Base-by-base conservation (phyloP, 2,329 filamentous ascomycete genomes). In the Didymella pinodella region DNA sequence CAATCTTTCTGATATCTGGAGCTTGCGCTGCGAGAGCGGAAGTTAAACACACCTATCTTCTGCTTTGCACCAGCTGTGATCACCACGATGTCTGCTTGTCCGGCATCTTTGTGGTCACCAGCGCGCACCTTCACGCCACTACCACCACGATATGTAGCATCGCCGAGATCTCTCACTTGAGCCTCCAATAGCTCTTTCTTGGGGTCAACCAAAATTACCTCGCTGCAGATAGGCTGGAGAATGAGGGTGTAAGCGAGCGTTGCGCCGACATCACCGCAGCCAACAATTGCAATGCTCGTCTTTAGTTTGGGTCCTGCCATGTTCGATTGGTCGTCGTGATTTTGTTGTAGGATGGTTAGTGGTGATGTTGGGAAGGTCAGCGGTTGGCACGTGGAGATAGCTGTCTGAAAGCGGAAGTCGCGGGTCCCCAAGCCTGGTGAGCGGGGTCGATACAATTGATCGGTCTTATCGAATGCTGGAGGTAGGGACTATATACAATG, bases 21-120 rank as follows among this genome's bases (percentile, higher is more conserved):
- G 29, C 29, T 31, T 31, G 31, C 16, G 14, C 7, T 3, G n/a
- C 22, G 12, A 50, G 18, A 10, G 3, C 7, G n/a, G 11, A 1
- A 14, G 5, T 41, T 38, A 26, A 38, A 36, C 26, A 3, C 72
- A 75, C 79, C 77, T 57, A 72, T 65, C 62, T 79, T 79, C 70
- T 83, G 80, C 66, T 81, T 85, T n/a, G 82, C 82, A 32, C 83
- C 84, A 0, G 83, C 83, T 0, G 83, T 84, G 48, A 86, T 80
- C 46, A 86, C 78, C 7, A 86, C 78, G 29, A 86, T 81, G 65
- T 86, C 83, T 45, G 81, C 81, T 66, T 84, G 80, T n/a, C 79
- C 77, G 1, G 83, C 83, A 63, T 86, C 84, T 22, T 73, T 73
- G 50, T 80, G 76, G 20, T 75, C 78, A 18, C 79, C 83, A 0